Evolutionary conservation across 2,329 filamentous ascomycete species (phyloP).

Genomic region (Ophiostoma ulmi): DNA sequence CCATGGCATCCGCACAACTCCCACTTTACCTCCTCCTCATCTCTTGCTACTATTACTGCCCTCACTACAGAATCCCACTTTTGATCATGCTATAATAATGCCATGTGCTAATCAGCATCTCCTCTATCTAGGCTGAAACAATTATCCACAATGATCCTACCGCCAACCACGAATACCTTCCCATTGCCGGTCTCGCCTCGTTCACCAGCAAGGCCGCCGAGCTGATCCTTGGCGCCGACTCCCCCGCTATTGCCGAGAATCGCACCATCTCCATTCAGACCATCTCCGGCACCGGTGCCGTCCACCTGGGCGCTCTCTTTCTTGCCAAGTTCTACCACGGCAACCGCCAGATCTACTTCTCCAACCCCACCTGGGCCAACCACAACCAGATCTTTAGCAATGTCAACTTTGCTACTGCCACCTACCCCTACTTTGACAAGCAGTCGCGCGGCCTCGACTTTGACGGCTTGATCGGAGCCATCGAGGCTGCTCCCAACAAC

Average conservation of each 20-base stretch:
- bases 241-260: slow-evolving; percentile 77
- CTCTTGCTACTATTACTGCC: background rate
- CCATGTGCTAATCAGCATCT: background rate
- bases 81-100: background rate
- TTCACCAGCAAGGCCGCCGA: slow-evolving; percentile 90
- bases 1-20: background rate
- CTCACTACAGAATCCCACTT: background rate
- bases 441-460: slow-evolving; percentile 88
- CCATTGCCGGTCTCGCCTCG: slow-evolving; percentile 79
- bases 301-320: slow-evolving; percentile 91
- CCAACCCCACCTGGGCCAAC: slow-evolving; percentile 95
- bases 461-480: slow-evolving; percentile 71
- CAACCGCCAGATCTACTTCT: slow-evolving; percentile 77
- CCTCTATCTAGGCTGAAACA: slow-evolving; percentile 68
- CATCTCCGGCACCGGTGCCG: slow-evolving; percentile 93
- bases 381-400: slow-evolving; percentile 98
- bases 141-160: slow-evolving; percentile 81
- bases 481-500: slow-evolving; percentile 66
- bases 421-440: slow-evolving; percentile 92
- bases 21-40: background rate
- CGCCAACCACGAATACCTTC: slow-evolving; percentile 96
- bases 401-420: slow-evolving; percentile 68
- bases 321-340: slow-evolving; percentile 82
- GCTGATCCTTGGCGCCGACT: slow-evolving; percentile 75
- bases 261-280: slow-evolving; percentile 80